Evolutionary conservation across 73 alveolate genomes (phyloP).

Genomic region (Stentor coeruleus): DNA sequence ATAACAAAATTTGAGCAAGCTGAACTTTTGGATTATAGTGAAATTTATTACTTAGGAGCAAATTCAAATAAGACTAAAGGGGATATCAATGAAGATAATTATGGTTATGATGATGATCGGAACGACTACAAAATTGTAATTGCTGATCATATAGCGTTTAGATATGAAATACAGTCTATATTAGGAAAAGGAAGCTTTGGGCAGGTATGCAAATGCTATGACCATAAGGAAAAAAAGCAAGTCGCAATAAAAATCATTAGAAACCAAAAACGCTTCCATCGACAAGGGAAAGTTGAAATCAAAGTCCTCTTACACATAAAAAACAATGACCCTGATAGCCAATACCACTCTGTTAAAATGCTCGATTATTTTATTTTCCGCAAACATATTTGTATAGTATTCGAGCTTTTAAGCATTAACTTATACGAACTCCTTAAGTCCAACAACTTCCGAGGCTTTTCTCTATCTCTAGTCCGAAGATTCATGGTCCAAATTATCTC

Average conservation of each 20-base stretch:
- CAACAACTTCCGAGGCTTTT: conserved; percentile 62
- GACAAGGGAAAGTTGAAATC: conserved; percentile 88
- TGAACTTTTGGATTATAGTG: too few species aligned
- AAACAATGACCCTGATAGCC: conserved; percentile 46
- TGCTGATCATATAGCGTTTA: conserved; percentile 83
- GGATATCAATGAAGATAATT: too few species aligned
- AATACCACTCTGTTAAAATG: conserved; percentile 41
- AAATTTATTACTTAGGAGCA: too few species aligned
- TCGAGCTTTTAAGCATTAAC: conserved; percentile 63
- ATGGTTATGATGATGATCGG: conserved; percentile 60
- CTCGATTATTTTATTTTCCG: conserved; percentile 53
- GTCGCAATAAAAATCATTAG: conserved; percentile 87
- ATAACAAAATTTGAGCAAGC: too few species aligned
- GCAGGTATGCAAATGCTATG: conserved; percentile 82
- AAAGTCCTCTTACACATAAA: conserved; percentile 59
- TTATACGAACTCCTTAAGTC: conserved; percentile 62
- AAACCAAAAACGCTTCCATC: conserved; percentile 81
- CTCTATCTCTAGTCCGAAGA: conserved; percentile 50
- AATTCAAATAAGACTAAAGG: too few species aligned
- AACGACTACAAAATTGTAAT: conserved; percentile 74
- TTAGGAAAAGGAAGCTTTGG: conserved; percentile 96
- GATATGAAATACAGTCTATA: conserved; percentile 80
- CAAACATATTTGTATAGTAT: conserved; percentile 57
- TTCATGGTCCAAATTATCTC: conserved; percentile 57
- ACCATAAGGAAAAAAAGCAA: conserved; percentile 75